A percentile compares a stretch with the other conserved stretches of the same genome.
Conservation (phyloP, 441 rosid genomes). For the Erysimum cheiri region DNA sequence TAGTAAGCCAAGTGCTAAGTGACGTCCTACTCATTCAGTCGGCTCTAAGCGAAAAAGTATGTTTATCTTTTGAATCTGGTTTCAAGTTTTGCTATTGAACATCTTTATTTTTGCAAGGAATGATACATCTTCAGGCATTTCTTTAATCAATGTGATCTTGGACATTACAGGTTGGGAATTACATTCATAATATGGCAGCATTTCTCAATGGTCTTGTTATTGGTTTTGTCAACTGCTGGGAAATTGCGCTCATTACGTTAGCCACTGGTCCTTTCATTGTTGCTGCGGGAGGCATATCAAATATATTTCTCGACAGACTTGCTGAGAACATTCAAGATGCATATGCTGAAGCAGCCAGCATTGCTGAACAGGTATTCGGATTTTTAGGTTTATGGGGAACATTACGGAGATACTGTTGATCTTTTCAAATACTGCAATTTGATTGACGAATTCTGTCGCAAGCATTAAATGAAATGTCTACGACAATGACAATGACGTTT, state of each 20-base stretch:
- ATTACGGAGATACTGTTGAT: slow-evolving; percentile 14
- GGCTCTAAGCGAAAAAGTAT: slow-evolving; percentile 96
- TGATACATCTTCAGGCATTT: slow-evolving; percentile 31
- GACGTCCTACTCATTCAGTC: slow-evolving; percentile 97
- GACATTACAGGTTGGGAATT: slow-evolving; percentile 90
- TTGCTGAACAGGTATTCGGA: slow-evolving; percentile 90
- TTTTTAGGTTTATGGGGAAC: slow-evolving; percentile 19
- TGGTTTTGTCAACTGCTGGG: slow-evolving; percentile 94
- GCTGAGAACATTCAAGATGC: slow-evolving; percentile 98
- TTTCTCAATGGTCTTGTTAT: slow-evolving; percentile 88
- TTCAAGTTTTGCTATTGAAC: slow-evolving; percentile 30
- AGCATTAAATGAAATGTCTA: slow-evolving; percentile 20
- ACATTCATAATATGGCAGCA: slow-evolving; percentile 99
- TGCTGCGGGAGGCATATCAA: slow-evolving; percentile 99
- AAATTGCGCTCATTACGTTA: slow-evolving; percentile 89
- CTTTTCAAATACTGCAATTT: slow-evolving; percentile 7
- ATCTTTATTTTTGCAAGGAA: slow-evolving; percentile 19
- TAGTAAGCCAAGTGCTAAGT: slow-evolving; percentile 96
- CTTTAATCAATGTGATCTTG: slow-evolving; percentile 30
- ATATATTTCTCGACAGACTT: slow-evolving; percentile 93
- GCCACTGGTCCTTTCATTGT: slow-evolving; percentile 97
- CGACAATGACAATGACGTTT: slow-evolving; percentile 21
- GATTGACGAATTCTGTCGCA: slow-evolving; percentile 12
- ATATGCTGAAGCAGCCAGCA: slow-evolving; percentile 97
- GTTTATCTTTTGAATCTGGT: slow-evolving; percentile 39